Evolutionary conservation across 2,329 filamentous ascomycete species (phyloP).

Genomic region (Penicillium glabrum): DNA sequence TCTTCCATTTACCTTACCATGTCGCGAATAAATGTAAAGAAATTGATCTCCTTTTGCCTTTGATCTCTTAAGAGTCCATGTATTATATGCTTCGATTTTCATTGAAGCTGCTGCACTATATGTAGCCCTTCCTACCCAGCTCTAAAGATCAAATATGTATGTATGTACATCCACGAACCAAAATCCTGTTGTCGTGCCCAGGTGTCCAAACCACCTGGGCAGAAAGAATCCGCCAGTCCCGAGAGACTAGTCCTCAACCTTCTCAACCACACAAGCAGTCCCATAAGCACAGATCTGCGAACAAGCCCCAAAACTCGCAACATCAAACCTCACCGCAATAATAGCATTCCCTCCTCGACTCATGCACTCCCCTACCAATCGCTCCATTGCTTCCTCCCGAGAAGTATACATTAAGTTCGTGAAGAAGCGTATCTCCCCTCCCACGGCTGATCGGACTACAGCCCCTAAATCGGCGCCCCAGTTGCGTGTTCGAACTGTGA

Average conservation of each 20-base stretch:
- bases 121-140: no score
- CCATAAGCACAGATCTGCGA: slow-evolving; percentile 63
- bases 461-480: slow-evolving; percentile 58
- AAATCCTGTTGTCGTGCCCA: no score
- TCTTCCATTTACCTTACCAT: slow-evolving; percentile 15
- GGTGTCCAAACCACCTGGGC: no score
- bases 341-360: slow-evolving; percentile 60
- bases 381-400: slow-evolving; percentile 59
- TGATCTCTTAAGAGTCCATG: slow-evolving; percentile 35
- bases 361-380: slow-evolving; percentile 59
- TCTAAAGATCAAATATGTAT: no score
- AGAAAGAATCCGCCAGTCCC: no score
- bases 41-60: slow-evolving; percentile 6
- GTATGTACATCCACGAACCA: no score
- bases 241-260: slow-evolving; percentile 36
- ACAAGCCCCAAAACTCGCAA: slow-evolving; percentile 55
- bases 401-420: slow-evolving; percentile 60
- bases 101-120: no score
- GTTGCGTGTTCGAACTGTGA: slow-evolving; percentile 60
- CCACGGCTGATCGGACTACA: slow-evolving; percentile 57
- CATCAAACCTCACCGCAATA: slow-evolving; percentile 60
- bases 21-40: slow-evolving; percentile 30
- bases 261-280: slow-evolving; percentile 59
- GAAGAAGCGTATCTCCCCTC: slow-evolving; percentile 61
- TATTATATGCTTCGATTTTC: neutral